phyloP scores from a whole-genome alignment of 2,329 filamentous ascomycete genomes.

The Epichloe scottii region DNA sequence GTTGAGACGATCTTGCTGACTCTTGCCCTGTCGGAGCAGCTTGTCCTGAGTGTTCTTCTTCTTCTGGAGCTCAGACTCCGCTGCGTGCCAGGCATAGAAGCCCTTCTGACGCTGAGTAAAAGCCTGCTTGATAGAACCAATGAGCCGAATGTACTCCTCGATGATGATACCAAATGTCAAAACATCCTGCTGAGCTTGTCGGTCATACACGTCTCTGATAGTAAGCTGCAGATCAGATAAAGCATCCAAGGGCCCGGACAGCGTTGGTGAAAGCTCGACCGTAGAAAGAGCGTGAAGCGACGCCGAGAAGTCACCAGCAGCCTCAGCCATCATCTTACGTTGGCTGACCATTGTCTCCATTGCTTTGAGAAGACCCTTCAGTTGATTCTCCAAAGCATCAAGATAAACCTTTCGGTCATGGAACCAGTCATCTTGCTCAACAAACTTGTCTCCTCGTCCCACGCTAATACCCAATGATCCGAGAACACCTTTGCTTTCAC shows the following conservation, averaged over 20 bases:
- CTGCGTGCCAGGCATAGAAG: slow-evolving; percentile 85
- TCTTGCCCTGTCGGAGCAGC: slow-evolving; percentile 84
- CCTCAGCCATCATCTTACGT: slow-evolving; percentile 85
- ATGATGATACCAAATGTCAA: slow-evolving; percentile 94
- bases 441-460: slow-evolving; percentile 72
- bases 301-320: slow-evolving; percentile 83
- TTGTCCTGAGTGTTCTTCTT: slow-evolving; percentile 85
- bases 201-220: slow-evolving; percentile 88
- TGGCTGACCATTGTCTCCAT: slow-evolving; percentile 89
- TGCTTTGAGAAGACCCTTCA: slow-evolving; percentile 81
- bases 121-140: slow-evolving; percentile 86
- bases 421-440: slow-evolving; percentile 99
- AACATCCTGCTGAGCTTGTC: slow-evolving; percentile 93
- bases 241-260: slow-evolving; percentile 81
- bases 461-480: slow-evolving; percentile 71
- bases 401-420: slow-evolving; percentile 92
- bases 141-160: slow-evolving; percentile 94
- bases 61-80: slow-evolving; percentile 84
- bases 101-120: slow-evolving; percentile 90
- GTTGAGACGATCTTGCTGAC: slow-evolving; percentile 87
- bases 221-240: slow-evolving; percentile 88
- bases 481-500: slow-evolving; percentile 88
- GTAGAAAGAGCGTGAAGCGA: slow-evolving; percentile 87
- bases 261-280: slow-evolving; percentile 78
- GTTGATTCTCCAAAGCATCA: slow-evolving; percentile 82